phyloP scores from a whole-genome alignment of 805 yeast genomes.

The Isabelozyma heimii region DNA sequence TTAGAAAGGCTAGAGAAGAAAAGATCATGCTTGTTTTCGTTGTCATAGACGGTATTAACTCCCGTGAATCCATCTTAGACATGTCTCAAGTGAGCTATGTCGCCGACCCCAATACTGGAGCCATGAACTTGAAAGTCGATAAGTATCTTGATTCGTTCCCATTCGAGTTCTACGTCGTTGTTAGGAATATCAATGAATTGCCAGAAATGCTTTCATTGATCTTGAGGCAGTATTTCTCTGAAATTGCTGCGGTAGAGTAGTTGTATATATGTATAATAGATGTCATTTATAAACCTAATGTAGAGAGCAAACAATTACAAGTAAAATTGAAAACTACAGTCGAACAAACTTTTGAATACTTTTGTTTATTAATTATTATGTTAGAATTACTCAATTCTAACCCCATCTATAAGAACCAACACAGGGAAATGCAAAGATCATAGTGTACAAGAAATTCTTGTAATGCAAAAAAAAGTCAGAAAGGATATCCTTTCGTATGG shows the following conservation, averaged over 20 bases:
- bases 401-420: background rate
- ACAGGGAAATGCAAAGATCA: background rate
- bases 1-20: constrained; percentile 88
- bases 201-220: constrained; percentile 90
- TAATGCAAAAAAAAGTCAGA: background rate
- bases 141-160: constrained; percentile 93
- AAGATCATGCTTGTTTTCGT: constrained; percentile 94
- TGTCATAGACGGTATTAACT: constrained; percentile 82
- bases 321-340: too few species aligned
- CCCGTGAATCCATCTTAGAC: constrained; percentile 84
- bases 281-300: background rate
- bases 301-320: too few species aligned
- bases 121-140: constrained; percentile 69
- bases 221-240: constrained; percentile 87
- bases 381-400: background rate
- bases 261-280: background rate
- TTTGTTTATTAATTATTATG: background rate
- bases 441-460: background rate
- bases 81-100: constrained; percentile 89
- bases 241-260: constrained; percentile 28
- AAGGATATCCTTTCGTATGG: background rate
- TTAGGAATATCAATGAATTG: constrained; percentile 79
- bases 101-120: constrained; percentile 63
- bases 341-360: too few species aligned
- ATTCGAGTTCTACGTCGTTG: constrained; percentile 94